These are phyloP conservation scores for Sisymbrium irio DNA, from an alignment of 345 rosid species.

Conservation along the genomic window DNA sequence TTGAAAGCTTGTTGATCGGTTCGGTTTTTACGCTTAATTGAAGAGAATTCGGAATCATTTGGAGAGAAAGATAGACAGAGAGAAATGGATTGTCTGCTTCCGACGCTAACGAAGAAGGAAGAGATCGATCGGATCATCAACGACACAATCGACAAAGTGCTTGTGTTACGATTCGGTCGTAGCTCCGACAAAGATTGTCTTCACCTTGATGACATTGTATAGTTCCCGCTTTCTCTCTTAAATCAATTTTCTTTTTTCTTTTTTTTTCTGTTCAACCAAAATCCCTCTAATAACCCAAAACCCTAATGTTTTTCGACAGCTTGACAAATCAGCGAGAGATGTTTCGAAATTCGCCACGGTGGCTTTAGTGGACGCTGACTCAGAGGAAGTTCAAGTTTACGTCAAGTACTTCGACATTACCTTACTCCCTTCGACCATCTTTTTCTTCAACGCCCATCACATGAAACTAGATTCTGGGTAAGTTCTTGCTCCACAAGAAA, in stretches of 20 bases:
- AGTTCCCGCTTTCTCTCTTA: neutral
- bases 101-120: conserved; percentile 59
- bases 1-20: neutral
- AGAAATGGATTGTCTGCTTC: conserved; percentile 54
- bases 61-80: neutral
- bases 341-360: conserved; percentile 65
- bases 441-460: conserved; percentile 94
- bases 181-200: conserved; percentile 55
- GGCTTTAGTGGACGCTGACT: conserved; percentile 69
- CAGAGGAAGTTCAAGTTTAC: conserved; percentile 75
- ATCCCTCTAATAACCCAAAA: neutral
- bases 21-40: neutral
- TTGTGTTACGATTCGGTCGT: conserved; percentile 90
- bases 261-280: neutral
- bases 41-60: neutral
- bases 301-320: conserved; percentile 43
- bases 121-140: conserved; percentile 70
- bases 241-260: neutral
- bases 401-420: conserved; percentile 81
- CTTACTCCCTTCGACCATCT: conserved; percentile 66
- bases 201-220: conserved; percentile 69
- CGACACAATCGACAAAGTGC: conserved; percentile 83
- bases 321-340: conserved; percentile 69
- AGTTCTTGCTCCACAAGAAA: neutral
- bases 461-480: conserved; percentile 98